Evolutionary conservation across 768 basidiomycete species (phyloP).

Genomic region (Lactifluus subvellereus): DNA sequence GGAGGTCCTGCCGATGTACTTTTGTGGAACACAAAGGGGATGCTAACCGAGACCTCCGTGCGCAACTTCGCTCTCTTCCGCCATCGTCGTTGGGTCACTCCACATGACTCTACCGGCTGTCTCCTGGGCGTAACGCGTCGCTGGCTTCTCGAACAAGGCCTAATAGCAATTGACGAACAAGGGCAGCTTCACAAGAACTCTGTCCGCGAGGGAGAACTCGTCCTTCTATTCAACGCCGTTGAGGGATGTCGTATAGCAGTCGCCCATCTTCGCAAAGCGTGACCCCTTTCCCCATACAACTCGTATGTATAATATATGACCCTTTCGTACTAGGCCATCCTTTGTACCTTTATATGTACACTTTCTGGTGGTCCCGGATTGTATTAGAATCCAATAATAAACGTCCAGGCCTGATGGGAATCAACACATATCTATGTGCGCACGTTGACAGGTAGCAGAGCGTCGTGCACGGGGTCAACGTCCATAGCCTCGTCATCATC

Average conservation of each 20-base stretch:
- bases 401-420: not conserved
- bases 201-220: constrained; percentile 49
- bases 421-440: not conserved
- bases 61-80: constrained; percentile 69
- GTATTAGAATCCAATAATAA: not conserved
- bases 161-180: constrained; percentile 38
- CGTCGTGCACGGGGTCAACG: constrained; percentile 12
- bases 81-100: constrained; percentile 56
- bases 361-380: not conserved
- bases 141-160: constrained; percentile 57
- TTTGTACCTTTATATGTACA: not conserved
- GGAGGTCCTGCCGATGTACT: constrained; percentile 47
- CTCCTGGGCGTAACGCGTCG: constrained; percentile 66
- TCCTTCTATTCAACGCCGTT: constrained; percentile 68
- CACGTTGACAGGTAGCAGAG: not conserved
- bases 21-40: constrained; percentile 46
- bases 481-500: constrained; percentile 34
- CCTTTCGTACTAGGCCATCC: not conserved
- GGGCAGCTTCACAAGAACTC: constrained; percentile 28
- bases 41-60: constrained; percentile 61
- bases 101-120: constrained; percentile 54
- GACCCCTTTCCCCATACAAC: not conserved
- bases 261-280: not conserved
- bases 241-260: constrained; percentile 56
- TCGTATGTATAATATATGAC: not conserved